phyloP scores from a whole-genome alignment of 2,329 filamentous ascomycete genomes.

The Talaromyces sp. region DNA sequence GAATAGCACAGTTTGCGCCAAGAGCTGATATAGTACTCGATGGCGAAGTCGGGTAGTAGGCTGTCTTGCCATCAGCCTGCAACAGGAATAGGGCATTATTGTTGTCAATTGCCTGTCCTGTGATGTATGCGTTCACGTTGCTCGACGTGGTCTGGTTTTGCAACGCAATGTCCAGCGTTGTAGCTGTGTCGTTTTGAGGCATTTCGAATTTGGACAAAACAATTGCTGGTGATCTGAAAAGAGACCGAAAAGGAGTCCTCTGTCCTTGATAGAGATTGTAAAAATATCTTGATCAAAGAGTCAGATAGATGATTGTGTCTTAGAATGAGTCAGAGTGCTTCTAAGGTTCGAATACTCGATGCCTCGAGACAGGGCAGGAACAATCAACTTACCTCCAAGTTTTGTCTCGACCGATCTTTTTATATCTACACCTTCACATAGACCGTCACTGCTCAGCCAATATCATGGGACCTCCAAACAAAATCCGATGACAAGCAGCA shows the following conservation, averaged over 20 bases:
- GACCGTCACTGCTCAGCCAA: not conserved
- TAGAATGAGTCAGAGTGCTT: conserved; percentile 2
- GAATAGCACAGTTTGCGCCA: conserved; percentile 58
- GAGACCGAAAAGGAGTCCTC: not conserved
- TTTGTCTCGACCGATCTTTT: not conserved
- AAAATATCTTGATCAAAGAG: not conserved
- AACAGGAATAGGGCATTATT: conserved; percentile 61
- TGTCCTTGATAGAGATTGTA: not conserved
- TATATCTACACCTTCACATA: not conserved
- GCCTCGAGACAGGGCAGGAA: not conserved
- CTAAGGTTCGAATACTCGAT: not conserved
- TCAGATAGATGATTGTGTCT: not conserved
- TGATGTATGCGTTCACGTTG: conserved; percentile 66
- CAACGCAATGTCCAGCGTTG: conserved; percentile 56
- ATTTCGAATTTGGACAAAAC: not conserved
- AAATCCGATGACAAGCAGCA: conserved; percentile 3
- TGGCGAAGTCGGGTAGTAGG: conserved; percentile 63
- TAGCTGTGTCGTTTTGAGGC: conserved; percentile 11
- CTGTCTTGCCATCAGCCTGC: conserved; percentile 60
- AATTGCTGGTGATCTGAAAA: not conserved
- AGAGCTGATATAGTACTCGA: conserved; percentile 49
- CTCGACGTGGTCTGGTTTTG: conserved; percentile 62
- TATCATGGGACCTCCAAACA: not conserved
- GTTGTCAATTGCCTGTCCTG: conserved; percentile 60
- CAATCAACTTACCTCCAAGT: not conserved